Conservation (phyloP, 2,329 filamentous ascomycete genomes). For the Laburnicola sp. region DNA sequence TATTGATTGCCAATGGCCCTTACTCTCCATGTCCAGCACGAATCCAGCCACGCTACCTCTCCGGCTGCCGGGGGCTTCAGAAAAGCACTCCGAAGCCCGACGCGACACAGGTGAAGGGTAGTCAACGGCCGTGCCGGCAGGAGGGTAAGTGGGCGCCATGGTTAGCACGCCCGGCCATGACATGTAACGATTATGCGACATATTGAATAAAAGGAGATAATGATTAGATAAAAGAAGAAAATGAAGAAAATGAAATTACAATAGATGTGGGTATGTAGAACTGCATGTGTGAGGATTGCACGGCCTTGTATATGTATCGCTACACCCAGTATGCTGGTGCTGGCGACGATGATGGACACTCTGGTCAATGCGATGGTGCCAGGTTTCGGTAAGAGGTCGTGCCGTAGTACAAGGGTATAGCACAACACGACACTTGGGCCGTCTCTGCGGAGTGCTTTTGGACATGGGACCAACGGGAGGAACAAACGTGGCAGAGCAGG, state of each 20-base stretch:
- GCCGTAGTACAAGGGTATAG: conserved; percentile 30
- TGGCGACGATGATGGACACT: conserved; percentile 13
- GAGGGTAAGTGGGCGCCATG: conserved; percentile 43
- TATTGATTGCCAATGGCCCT: conserved; percentile 43
- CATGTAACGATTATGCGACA: conserved; percentile 42
- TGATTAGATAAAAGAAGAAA: conserved; percentile 12
- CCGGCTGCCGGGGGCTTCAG: conserved; percentile 35
- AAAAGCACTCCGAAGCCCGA: conserved; percentile 38
- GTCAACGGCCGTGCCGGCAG: conserved; percentile 37
- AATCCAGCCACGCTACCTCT: conserved; percentile 42
- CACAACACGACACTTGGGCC: conserved; percentile 36
- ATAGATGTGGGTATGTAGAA: conserved; percentile 28
- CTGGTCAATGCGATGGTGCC: conserved; percentile 29
- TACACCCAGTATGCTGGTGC: conserved; percentile 9
- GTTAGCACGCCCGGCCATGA: conserved; percentile 42
- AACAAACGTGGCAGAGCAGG: conserved; percentile 16
- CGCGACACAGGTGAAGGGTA: conserved; percentile 42
- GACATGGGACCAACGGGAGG: conserved; percentile 16
- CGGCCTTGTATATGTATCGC: conserved; percentile 41
- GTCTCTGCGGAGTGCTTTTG: conserved; percentile 34
- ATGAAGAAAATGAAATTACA: conserved; percentile 30
- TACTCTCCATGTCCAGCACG: conserved; percentile 44
- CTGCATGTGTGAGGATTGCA: conserved; percentile 26
- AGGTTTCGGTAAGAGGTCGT: conserved; percentile 28
- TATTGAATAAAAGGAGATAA: conserved; percentile 10